Conservation (phyloP, 768 basidiomycete genomes). For the Multifurca ochricompacta region DNA sequence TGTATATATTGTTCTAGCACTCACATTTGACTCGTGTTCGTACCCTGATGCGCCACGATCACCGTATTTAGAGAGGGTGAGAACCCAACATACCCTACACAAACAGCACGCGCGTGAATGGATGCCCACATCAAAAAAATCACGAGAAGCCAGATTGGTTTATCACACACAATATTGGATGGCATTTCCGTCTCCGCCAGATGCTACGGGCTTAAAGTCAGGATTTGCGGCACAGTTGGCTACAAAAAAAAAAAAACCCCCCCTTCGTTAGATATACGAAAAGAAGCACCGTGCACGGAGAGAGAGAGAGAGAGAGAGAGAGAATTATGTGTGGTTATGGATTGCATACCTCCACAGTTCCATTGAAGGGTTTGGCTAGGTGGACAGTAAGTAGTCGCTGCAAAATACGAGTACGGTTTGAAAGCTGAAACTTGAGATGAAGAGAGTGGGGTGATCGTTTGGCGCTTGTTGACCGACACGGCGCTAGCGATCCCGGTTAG, state of each 20-base stretch:
- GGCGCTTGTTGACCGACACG: background rate
- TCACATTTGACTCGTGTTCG: constrained; percentile 28
- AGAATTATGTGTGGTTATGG: too few relatives aligned
- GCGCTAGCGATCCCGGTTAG: background rate
- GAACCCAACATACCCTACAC: constrained; percentile 37
- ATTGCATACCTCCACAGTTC: constrained; percentile 28
- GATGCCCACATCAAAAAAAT: background rate
- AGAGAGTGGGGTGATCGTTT: constrained; percentile 21
- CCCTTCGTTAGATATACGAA: too few relatives aligned
- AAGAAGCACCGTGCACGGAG: too few relatives aligned
- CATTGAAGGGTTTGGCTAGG: constrained; percentile 24
- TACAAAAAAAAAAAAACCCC: background rate
- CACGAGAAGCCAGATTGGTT: too few relatives aligned
- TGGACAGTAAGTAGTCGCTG: constrained; percentile 28
- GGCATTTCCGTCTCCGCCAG: background rate
- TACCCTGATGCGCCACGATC: constrained; percentile 53
- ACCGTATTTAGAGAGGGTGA: constrained; percentile 41
- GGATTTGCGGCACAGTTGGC: background rate
- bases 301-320: too few relatives aligned
- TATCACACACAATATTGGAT: background rate
- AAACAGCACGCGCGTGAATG: too few relatives aligned
- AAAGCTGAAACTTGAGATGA: constrained; percentile 25
- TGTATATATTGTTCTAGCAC: too few relatives aligned
- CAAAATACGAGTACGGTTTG: constrained; percentile 27
- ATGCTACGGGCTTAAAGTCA: background rate